Evolutionary conservation across 2,329 filamentous ascomycete genomes (phyloP), one percentile per base, ranked within the genome.

Genomic region (Akanthomyces lecanii): DNA sequence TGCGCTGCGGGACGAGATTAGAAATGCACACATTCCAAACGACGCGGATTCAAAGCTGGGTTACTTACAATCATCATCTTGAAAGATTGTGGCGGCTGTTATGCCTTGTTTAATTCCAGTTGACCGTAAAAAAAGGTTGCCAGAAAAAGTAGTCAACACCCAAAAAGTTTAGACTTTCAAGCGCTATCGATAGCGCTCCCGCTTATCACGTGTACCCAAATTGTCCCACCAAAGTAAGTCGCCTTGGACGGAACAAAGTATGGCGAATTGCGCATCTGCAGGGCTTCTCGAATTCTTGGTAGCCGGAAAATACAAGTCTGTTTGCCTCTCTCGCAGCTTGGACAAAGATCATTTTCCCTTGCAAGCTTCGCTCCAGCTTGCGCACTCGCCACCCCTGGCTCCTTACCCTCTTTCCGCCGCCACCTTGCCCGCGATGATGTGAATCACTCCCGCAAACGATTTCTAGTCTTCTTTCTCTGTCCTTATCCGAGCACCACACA

Each of bases 131-230:
- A 58, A 40, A 60, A 33, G 42, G 18, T 45, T 36, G 53, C 30
- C 36, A 58, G 65, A 65, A 70, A 73, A 67, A 73, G 74, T 33
- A 70, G 68, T 70, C 7, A 67, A 6, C 33, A 50, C 5, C 54
- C 55, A 54, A 25, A 57, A 59, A 54, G 36, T 60, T 75, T 72
- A 58, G 66, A 67, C 64, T 63, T 65, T 69, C 60, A 59, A 40
- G 62, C 67, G 65, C 55, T 72, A 69, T 70, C 71, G 73, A 74
- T 74, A 70, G 60, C 52, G 44, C 62, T 64, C 55, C 65, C 67
- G 33, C 71, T 72, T 74, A 76, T 77, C 75, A 77, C 75, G 75
- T 77, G 75, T 74, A 71, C 69, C 72, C 71, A 75, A 71, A 72
- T 69, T 74, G 71, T 76, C 74, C 75, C 75, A 76, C 75, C 71